These are phyloP conservation scores for Rhododendron griersonianum DNA, from an alignment of 148 eudicot species.

Conservation along the genomic window DNA sequence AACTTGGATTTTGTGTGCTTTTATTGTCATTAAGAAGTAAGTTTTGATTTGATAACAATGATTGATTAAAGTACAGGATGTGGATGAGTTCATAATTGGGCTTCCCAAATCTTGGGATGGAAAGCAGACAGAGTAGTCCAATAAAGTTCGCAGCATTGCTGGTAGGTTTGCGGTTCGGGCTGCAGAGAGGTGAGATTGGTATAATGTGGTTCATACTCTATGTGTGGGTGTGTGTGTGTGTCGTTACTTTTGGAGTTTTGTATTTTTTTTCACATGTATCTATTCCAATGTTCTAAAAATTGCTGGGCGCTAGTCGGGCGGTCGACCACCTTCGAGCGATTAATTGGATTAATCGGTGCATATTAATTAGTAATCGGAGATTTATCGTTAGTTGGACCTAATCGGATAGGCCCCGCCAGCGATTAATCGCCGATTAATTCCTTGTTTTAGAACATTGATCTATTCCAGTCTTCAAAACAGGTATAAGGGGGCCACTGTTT, in stretches of 20 bases:
- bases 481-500: too few relatives aligned
- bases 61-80: conserved; percentile 4
- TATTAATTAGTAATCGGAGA: too few relatives aligned
- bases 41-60: background rate
- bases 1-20: background rate
- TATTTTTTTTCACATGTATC: too few relatives aligned
- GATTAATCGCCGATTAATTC: too few relatives aligned
- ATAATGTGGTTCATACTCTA: background rate
- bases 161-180: conserved; percentile 16
- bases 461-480: too few relatives aligned
- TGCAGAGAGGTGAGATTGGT: conserved; percentile 17
- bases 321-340: too few relatives aligned
- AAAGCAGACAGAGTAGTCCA: conserved; percentile 2
- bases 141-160: conserved; percentile 10
- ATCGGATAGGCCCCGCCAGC: too few relatives aligned
- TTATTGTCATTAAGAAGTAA: background rate
- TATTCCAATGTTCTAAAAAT: too few relatives aligned
- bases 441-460: too few relatives aligned
- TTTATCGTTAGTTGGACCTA: too few relatives aligned
- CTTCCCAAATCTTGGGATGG: background rate
- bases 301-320: too few relatives aligned
- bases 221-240: background rate
- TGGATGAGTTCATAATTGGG: conserved; percentile 17
- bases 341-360: too few relatives aligned
- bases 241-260: background rate